Evolutionary conservation across 2,329 filamentous ascomycete species (phyloP), one percentile per base, ranked within the genome.

Genomic region (Trichoderma sp.): DNA sequence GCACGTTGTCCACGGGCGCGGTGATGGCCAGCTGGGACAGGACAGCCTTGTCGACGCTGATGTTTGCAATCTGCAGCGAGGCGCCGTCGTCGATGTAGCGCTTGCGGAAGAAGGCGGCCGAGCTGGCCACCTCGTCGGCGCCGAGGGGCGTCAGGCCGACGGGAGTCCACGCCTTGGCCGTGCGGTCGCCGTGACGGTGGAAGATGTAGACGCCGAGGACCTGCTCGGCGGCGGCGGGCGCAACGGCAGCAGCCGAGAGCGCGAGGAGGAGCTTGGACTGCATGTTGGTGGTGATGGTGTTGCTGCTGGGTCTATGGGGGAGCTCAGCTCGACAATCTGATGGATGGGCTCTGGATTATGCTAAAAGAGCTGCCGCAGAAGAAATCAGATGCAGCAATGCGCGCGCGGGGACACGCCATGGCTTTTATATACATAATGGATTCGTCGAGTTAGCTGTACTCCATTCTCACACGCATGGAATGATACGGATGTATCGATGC

Each of bases 171-270:
- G 88, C 84, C 82, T 97, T 97, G 72, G 92, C 82, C 0, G 93
- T 95, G 68, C 94, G 89, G 80, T 97, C 94, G 69, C 94, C 94
- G 82, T 97, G 94, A 57, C 94, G 91, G 74, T 93, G 89, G 84
- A 96, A 97, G 80, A 97, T 89, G 80, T 94, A 96, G 57, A 91
- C 89, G 64, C 93, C 94, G 19, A 97, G 85, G 33, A 96, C 84
- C 0, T 89, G 92, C 82, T 96, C 92, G 24, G 81, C 81, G 71
- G 74, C 57, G 79, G 76, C 58, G 60, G 82, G 73, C 65, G 81
- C 76, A 60, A 83, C 75, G 53, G 82, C 78, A 71, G 83, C 72
- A 53, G 74, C 70, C 37, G 70, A 70, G 33, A 69, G 57, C n/a
- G 63, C 73, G 69, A 84, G 74, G 68, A 83, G 70, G 29, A 80